Base-by-base conservation (phyloP, 1,284 basidiomycete species). In the Tilletia walkeri region DNA sequence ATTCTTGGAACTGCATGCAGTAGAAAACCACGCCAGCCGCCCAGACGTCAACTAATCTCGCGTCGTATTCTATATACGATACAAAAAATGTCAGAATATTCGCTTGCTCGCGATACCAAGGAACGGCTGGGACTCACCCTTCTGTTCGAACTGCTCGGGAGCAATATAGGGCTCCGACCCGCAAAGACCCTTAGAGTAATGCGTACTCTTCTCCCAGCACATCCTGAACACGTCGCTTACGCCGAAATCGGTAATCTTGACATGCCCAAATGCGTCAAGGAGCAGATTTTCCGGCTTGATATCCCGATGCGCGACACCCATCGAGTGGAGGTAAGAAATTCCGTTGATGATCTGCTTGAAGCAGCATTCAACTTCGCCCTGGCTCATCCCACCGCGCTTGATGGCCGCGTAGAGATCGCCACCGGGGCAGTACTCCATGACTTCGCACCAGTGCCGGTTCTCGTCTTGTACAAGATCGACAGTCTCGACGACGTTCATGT, bases 221-320 rank as follows among this genome's bases (percentile, higher is more conserved):
- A 99, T 90, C 72, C 95, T 89, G 85, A 98, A 99, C 50, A 99
- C 95, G 56, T 97, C 98, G 45, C 93, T 95, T 18, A 95, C 95
- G 71, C 95, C 96, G 84, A 98, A 99, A 84, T 99, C 95, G 75
- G 95, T 96, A 78, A 98, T 97, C 92, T 99, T 99, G 85, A 99
- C 87, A 83, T 95, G 93, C 38, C 95, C 94, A 77, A 90, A 89
- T 50, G 89, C 91, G 84, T 98, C 94, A 76, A 99, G 92, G 80
- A 98, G 91, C 68, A 99, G 84, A 83, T 99, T 99, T 86, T 99
- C 95, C 4, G 95, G 95, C 85, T 99, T 99, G 86, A 99, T 91
- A 84, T 99, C 95, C 67, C 95, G 90, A 85, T 99, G 95, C 4
- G 95, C 95, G 38, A 98, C 95, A 76, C 95, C 95, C 87, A 97